Evolutionary conservation across 2,329 filamentous ascomycete genomes (phyloP), one percentile per base, ranked within the genome.

Genomic region (Trichoderma lentiforme): DNA sequence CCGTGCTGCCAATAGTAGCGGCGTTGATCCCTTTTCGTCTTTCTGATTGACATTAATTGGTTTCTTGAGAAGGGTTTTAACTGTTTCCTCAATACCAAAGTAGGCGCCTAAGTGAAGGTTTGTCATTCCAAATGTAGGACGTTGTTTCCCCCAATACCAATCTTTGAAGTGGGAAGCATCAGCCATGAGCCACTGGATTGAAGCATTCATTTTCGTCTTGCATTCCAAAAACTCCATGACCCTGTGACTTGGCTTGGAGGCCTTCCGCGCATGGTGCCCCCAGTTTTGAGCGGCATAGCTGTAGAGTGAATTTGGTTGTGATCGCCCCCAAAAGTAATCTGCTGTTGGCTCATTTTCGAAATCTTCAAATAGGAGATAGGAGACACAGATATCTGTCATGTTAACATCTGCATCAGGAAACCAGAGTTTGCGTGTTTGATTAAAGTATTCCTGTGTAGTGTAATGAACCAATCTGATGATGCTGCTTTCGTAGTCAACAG

Each of bases 371-470:
- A 21, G 15, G 6, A 71, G 68, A 6, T 71, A 71, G 0, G 58
- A 26, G n/a, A 7, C 8, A 24, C 68, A 71, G 6, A 18, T 15
- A 32, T 30, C n/a, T 18, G 58, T 1, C 11, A 71, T 71, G 1
- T 57, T 15, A 1, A n/a, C 3, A 18, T 63, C 43, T 12, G 60
- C 6, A 18, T 53, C 14, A 9, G 57, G 68, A n/a, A 71, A 71
- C 68, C 68, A 71, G 6, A 12, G n/a, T 4, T 14, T 7, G 7
- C 51, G n/a, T 14, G 39, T 65, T 24, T 47, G 39, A 8, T 26
- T 28, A 2, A 71, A 71, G 30, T 65, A 71, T 11, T 71, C 28
- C 18, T 71, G 68, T 7, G 68, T 32, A 2, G 68, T 64, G 9
- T 71, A 64, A 32, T 71, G 68, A 1, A 71, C 58, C 3, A 71